phyloP scores from a whole-genome alignment of 305 asterid species.

The Fraxinus velutina region DNA sequence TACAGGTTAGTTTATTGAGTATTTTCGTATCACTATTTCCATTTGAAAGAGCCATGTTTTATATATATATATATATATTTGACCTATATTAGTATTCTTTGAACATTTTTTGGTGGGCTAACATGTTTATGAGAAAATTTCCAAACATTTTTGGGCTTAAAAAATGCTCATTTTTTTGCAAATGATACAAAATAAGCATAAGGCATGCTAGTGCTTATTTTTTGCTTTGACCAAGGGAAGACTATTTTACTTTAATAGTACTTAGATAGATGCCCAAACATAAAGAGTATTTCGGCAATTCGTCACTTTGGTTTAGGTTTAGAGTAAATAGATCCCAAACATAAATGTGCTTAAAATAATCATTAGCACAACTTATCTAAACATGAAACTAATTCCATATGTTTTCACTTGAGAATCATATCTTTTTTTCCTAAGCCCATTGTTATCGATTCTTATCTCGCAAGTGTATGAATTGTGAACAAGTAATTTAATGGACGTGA shows the following conservation, averaged over 20 bases:
- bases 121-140: not conserved
- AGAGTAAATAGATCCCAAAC: no score
- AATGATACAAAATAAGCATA: not conserved
- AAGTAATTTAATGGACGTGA: no score
- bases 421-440: no score
- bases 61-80: not conserved
- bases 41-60: not conserved
- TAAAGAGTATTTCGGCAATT: not conserved
- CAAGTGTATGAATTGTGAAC: no score
- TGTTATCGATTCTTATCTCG: no score
- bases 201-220: not conserved
- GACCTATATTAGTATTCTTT: not conserved
- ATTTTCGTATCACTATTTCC: not conserved
- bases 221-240: not conserved
- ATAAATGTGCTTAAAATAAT: no score
- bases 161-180: not conserved
- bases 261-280: not conserved
- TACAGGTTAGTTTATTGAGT: conserved; percentile 49
- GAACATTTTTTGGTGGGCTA: not conserved
- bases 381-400: no score
- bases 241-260: not conserved
- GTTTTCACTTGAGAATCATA: no score
- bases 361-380: no score
- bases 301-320: not conserved
- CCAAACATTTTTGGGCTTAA: not conserved